Base-by-base conservation (phyloP, 2,329 filamentous ascomycete genomes). In the Fusarium incarnatum region DNA sequence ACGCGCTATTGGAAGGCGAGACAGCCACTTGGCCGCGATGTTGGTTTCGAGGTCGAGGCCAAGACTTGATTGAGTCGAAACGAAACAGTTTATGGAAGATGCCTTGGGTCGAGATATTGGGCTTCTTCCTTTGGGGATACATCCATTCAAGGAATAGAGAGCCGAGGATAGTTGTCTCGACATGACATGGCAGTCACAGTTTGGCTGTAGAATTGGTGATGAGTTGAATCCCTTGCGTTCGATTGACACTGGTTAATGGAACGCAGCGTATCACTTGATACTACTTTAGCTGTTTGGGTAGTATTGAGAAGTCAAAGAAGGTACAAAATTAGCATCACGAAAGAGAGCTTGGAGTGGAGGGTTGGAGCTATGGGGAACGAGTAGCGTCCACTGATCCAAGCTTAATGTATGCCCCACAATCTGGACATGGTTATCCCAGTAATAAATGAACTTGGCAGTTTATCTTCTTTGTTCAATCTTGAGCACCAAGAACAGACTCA, bases 11-110 rank as follows among this genome's bases (percentile, higher is more conserved):
- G 73, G 73, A 68, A 48, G 63, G 46, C 25, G 64, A 53, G 48
- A 60, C 64, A 64, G 68, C 73, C 73, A 74, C 73, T 69, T 72
- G 66, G 68, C 57, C 63, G 60, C 62, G 50, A 54, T 37, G 52
- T 60, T 22, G 34, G 49, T 42, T 42, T 53, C 49, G n/a, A 41
- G 49, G 49, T 53, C 34, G 3, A 28, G 18, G 61, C 47, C 49
- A 57, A 61, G 62, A 50, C 32, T 44, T 64, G 47, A 48, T 50
- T 45, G 55, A 60, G 41, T 40, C 47, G 54, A 37, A 73, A 59
- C 48, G 41, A 66, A 53, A 58, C 27, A 23, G 49, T 13, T 48
- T 30, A 27, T 47, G 34, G 15, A 34, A 53, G 42, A 32, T 60
- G 58, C 46, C 62, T 49, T 58, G 32, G 57, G 54, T 22, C 42